Conservation (phyloP, 2,329 filamentous ascomycete species). For the Lecanicillium sp. region DNA sequence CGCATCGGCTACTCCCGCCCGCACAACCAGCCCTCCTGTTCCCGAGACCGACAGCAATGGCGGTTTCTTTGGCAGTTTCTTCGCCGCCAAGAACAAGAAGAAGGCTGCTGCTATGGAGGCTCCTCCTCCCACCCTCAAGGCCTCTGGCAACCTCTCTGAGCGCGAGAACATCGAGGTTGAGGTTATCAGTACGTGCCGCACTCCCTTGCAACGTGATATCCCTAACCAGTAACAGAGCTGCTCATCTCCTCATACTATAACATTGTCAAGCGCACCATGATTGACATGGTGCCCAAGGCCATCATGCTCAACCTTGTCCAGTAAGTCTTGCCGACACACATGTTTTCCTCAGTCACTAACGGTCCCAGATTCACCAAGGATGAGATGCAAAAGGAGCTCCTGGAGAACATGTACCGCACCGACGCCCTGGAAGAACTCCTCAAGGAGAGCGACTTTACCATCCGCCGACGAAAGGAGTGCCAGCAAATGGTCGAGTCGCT, state of each 20-base stretch:
- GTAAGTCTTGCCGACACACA: conserved; percentile 49
- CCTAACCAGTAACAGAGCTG: conserved; percentile 55
- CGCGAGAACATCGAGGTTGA: conserved; percentile 94
- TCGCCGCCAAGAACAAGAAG: conserved; percentile 99
- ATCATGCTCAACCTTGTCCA: conserved; percentile 97
- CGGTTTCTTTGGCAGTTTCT: conserved; percentile 98
- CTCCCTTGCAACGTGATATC: background rate
- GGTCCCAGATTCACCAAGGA: conserved; percentile 77
- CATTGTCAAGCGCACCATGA: conserved; percentile 97
- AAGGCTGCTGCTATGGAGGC: conserved; percentile 99
- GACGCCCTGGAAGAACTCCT: conserved; percentile 88
- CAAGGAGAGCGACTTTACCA: conserved; percentile 96
- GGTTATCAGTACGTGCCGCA: conserved; percentile 74
- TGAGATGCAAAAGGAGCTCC: conserved; percentile 94
- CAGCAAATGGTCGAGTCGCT: conserved; percentile 98
- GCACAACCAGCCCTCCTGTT: conserved; percentile 70
- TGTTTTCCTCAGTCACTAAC: conserved; percentile 17
- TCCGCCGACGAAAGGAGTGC: conserved; percentile 92
- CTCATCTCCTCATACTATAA: conserved; percentile 97
- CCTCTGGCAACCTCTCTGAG: conserved; percentile 87
- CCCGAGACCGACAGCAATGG: conserved; percentile 50
- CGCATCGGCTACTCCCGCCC: conserved; percentile 56
- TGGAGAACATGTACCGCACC: conserved; percentile 95
- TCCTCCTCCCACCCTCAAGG: conserved; percentile 87
- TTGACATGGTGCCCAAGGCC: conserved; percentile 99